These are phyloP conservation scores for Monosporascus ibericus DNA, from an alignment of 2,329 filamentous ascomycete genomes.

Conservation along the genomic window DNA sequence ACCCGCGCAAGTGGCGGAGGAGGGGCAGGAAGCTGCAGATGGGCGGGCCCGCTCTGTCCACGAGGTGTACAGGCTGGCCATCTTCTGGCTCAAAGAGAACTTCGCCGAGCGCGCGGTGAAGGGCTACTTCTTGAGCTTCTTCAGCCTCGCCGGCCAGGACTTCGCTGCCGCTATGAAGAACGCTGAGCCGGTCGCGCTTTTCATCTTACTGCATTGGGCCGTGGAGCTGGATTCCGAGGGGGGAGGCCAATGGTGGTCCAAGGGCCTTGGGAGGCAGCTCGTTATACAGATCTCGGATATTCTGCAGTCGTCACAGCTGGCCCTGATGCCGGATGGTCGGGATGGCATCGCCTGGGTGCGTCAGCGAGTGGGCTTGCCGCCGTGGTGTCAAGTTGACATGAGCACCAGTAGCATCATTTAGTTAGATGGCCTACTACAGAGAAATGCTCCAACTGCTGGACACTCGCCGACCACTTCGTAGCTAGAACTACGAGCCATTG, in stretches of 20 bases:
- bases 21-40: background rate
- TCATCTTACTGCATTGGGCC: conserved; percentile 32
- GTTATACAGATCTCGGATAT: conserved; percentile 19
- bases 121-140: conserved; percentile 26
- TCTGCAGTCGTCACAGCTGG: conserved; percentile 13
- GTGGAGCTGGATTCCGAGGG: conserved; percentile 24
- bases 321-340: conserved; percentile 14
- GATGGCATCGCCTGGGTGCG: conserved; percentile 23
- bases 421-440: no score
- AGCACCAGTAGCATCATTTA: no score
- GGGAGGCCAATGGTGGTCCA: conserved; percentile 19
- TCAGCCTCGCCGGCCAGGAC: conserved; percentile 21
- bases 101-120: conserved; percentile 27
- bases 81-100: conserved; percentile 23
- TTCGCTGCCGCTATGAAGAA: conserved; percentile 25
- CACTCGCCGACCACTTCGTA: no score
- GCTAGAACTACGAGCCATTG: no score
- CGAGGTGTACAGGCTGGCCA: conserved; percentile 13
- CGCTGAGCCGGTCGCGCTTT: conserved; percentile 28
- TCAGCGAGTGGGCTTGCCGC: conserved; percentile 12
- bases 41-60: conserved; percentile 1
- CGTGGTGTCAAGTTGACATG: background rate
- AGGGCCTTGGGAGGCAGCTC: conserved; percentile 13
- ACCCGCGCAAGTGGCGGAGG: background rate
- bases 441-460: no score